These are phyloP conservation scores for Lactarius hengduanensis DNA, from an alignment of 768 basidiomycete genomes.

Conservation along the genomic window DNA sequence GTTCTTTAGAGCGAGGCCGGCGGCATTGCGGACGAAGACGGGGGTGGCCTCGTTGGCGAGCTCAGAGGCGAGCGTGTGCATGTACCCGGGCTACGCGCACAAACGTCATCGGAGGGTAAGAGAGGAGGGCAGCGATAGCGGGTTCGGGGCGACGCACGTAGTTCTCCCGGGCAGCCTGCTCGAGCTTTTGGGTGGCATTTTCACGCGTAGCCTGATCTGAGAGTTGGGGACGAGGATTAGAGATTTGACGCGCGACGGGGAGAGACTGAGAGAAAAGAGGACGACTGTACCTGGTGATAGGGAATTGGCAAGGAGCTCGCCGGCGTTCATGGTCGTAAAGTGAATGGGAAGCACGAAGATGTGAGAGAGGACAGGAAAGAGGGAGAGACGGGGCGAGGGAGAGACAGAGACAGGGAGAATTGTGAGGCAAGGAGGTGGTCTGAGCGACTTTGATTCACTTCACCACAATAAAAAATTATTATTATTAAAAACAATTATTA, in stretches of 20 bases:
- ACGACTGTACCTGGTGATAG: conserved; percentile 77
- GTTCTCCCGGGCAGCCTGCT: conserved; percentile 82
- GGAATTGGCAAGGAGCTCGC: conserved; percentile 87
- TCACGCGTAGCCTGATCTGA: conserved; percentile 88
- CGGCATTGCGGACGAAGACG: conserved; percentile 86
- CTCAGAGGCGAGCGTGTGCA: conserved; percentile 84
- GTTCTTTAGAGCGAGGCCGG: conserved; percentile 96
- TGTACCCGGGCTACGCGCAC: conserved; percentile 78
- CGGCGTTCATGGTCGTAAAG: conserved; percentile 76
- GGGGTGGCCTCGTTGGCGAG: conserved; percentile 72
- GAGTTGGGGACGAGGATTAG: conserved; percentile 27
- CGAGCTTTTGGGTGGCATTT: conserved; percentile 87
- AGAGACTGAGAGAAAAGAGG: conserved; percentile 11
- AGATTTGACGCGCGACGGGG: conserved; percentile 32
- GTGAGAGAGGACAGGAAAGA: conserved; percentile 18
- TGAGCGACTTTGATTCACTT: background rate
- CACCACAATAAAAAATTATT: background rate
- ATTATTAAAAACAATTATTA: background rate
- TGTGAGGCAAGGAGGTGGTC: background rate
- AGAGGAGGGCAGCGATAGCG: conserved; percentile 28
- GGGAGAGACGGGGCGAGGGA: background rate
- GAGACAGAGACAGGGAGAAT: conserved; percentile 2
- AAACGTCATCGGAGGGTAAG: conserved; percentile 17
- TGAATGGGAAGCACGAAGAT: conserved; percentile 8
- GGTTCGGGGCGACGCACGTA: conserved; percentile 58